A percentile compares a stretch with the other conserved stretches of the same genome.
Conservation (phyloP, 106 monocot genomes). For the Amphibolis antarctica region DNA sequence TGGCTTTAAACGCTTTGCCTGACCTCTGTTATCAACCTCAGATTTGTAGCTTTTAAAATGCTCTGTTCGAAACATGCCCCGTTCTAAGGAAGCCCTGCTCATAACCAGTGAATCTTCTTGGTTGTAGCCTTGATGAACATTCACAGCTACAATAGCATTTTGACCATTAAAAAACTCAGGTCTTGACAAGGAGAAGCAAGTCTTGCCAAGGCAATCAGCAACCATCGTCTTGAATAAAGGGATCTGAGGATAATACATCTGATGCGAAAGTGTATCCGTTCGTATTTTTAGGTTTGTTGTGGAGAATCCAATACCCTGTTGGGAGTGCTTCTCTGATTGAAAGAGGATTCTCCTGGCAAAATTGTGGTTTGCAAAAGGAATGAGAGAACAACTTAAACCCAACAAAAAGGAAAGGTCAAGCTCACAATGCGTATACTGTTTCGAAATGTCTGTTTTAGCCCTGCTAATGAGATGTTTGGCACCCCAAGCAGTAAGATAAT, state of each 20-base stretch:
- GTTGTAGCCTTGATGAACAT: constrained; percentile 93
- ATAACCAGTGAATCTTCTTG: constrained; percentile 98
- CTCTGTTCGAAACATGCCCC: constrained; percentile 94
- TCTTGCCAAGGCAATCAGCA: constrained; percentile 54
- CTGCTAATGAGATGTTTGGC: constrained; percentile 35
- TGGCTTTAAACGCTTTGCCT: constrained; percentile 30
- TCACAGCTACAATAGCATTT: constrained; percentile 95
- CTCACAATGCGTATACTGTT: constrained; percentile 67
- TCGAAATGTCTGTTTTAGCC: constrained; percentile 7
- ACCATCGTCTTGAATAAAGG: constrained; percentile 73
- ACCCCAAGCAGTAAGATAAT: constrained; percentile 70
- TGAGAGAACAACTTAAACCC: constrained; percentile 80
- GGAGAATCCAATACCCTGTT: constrained; percentile 84
- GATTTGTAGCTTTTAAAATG: constrained; percentile 85
- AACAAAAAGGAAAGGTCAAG: constrained; percentile 75
- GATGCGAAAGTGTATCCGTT: constrained; percentile 69
- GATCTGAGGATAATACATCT: constrained; percentile 85
- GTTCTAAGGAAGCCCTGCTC: constrained; percentile 65
- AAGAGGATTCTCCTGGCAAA: constrained; percentile 78
- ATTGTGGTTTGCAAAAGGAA: constrained; percentile 95
- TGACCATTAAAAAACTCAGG: constrained; percentile 95
- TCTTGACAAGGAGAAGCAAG: constrained; percentile 21
- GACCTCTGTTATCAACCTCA: constrained; percentile 73
- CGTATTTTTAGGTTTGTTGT: constrained; percentile 72
- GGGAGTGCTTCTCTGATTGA: constrained; percentile 91